A percentile compares a stretch with the other conserved stretches of the same genome.
These are phyloP conservation scores for Mycena polygramma DNA, from an alignment of 768 basidiomycete genomes.

Conservation along the genomic window DNA sequence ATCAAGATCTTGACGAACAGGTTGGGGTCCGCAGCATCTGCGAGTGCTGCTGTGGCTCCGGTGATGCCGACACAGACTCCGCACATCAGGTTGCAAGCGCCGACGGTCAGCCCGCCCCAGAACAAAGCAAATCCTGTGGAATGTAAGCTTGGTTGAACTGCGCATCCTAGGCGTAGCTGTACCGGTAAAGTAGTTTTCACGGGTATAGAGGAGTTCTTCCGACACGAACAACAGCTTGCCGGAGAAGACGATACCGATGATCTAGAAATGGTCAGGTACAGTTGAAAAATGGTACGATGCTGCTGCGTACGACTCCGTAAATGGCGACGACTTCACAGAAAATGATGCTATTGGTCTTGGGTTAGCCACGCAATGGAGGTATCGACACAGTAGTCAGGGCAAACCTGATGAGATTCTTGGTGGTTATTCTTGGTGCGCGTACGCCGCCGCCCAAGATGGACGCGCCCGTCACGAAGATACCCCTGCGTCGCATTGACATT, in stretches of 20 bases:
- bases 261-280: constrained; percentile 57
- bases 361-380: neutral
- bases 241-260: constrained; percentile 97
- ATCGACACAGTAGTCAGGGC: neutral
- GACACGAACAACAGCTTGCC: constrained; percentile 77
- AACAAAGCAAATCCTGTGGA: constrained; percentile 88
- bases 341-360: constrained; percentile 77
- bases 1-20: constrained; percentile 97
- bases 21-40: constrained; percentile 95
- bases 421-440: constrained; percentile 91
- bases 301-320: constrained; percentile 86
- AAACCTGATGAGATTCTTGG: constrained; percentile 97
- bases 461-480: constrained; percentile 97
- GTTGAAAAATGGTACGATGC: neutral
- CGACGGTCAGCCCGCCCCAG: constrained; percentile 97
- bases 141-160: constrained; percentile 8
- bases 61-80: constrained; percentile 95
- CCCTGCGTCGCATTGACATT: constrained; percentile 66
- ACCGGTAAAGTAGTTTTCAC: neutral
- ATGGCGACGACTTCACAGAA: constrained; percentile 99
- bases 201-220: constrained; percentile 80
- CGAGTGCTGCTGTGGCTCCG: constrained; percentile 94
- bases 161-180: neutral
- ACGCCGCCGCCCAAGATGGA: constrained; percentile 98
- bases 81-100: constrained; percentile 93